Evolutionary conservation across 768 basidiomycete genomes (phyloP).

Genomic region (Suillus placidus): DNA sequence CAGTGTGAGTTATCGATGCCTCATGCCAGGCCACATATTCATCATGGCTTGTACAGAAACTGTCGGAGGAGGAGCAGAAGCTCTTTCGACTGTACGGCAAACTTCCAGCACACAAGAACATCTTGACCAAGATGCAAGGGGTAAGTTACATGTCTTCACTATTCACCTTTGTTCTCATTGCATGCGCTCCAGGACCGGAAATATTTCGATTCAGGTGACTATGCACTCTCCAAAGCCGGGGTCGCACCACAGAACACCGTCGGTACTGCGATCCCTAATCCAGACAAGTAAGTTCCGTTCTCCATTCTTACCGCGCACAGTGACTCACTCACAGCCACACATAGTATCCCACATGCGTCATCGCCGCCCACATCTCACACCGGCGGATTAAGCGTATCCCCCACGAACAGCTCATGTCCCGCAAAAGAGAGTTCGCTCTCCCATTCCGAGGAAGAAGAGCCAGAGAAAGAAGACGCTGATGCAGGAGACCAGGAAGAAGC

Average conservation of each 20-base stretch:
- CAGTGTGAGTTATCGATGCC: slow-evolving; percentile 59
- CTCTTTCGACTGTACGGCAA: slow-evolving; percentile 95
- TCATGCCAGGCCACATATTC: slow-evolving; percentile 15
- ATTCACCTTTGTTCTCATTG: slow-evolving; percentile 10
- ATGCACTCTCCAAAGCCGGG: slow-evolving; percentile 95
- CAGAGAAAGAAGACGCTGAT: slow-evolving; percentile 21
- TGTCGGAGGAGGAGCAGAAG: slow-evolving; percentile 90
- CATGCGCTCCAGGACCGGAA: slow-evolving; percentile 79
- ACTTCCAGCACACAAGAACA: slow-evolving; percentile 90
- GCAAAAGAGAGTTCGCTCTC: slow-evolving; percentile 60
- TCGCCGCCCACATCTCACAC: slow-evolving; percentile 61
- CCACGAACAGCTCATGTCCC: slow-evolving; percentile 69
- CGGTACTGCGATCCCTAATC: slow-evolving; percentile 97
- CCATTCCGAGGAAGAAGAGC: slow-evolving; percentile 27
- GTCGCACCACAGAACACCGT: slow-evolving; percentile 85
- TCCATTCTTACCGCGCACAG: slow-evolving; percentile 4
- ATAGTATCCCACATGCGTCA: slow-evolving; percentile 89
- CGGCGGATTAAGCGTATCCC: slow-evolving; percentile 66
- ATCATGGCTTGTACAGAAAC: slow-evolving; percentile 49
- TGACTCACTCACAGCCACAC: slow-evolving; percentile 7
- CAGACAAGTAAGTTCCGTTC: slow-evolving; percentile 75
- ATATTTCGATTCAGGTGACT: slow-evolving; percentile 99
- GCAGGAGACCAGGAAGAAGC: slow-evolving; percentile 17
- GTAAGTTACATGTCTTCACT: slow-evolving; percentile 41
- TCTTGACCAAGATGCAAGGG: slow-evolving; percentile 95